Percentiles rank a stretch among this genome's conserved stretches.
phyloP scores from a whole-genome alignment of 1,139 yeast species.

The Pichia cactophila region DNA sequence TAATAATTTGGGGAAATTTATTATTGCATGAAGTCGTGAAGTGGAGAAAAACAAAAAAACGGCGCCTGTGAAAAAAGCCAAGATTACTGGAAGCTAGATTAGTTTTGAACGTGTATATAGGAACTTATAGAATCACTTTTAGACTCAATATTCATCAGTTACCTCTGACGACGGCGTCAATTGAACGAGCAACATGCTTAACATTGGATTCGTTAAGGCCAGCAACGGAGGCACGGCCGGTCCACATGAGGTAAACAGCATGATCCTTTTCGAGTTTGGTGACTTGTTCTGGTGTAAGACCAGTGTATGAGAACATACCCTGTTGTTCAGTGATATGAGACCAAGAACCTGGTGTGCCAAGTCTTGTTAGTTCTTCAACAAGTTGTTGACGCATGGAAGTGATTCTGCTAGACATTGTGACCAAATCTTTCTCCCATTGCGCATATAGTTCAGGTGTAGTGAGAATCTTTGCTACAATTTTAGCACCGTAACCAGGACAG shows the following conservation, averaged over 20 bases:
- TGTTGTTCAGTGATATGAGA: conserved; percentile 85
- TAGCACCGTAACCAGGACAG: conserved; percentile 96
- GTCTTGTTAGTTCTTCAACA: conserved; percentile 50
- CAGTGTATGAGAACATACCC: conserved; percentile 97
- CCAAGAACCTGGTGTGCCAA: conserved; percentile 87
- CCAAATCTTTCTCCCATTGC: conserved; percentile 83
- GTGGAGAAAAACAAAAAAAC: too few species aligned
- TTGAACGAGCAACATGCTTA: conserved; percentile 69
- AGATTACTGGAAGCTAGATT: too few species aligned
- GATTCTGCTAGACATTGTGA: conserved; percentile 85
- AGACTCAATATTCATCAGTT: background rate
- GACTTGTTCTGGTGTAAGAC: conserved; percentile 73
- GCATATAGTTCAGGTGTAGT: conserved; percentile 52
- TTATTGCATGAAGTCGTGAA: too few species aligned
- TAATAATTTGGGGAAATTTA: background rate
- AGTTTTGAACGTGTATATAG: too few species aligned
- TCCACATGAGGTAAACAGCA: conserved; percentile 68
- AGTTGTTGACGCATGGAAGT: conserved; percentile 65
- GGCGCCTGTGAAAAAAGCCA: too few species aligned
- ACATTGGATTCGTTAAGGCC: conserved; percentile 83
- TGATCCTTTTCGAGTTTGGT: conserved; percentile 68
- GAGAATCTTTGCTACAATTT: conserved; percentile 75
- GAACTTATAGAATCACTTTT: too few species aligned
- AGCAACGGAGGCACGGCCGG: conserved; percentile 92
- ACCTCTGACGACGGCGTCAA: conserved; percentile 62